Evolutionary conservation across 306 rosid genomes (phyloP), one percentile per base, ranked within the genome.

Genomic region (Rosa multiflora): DNA sequence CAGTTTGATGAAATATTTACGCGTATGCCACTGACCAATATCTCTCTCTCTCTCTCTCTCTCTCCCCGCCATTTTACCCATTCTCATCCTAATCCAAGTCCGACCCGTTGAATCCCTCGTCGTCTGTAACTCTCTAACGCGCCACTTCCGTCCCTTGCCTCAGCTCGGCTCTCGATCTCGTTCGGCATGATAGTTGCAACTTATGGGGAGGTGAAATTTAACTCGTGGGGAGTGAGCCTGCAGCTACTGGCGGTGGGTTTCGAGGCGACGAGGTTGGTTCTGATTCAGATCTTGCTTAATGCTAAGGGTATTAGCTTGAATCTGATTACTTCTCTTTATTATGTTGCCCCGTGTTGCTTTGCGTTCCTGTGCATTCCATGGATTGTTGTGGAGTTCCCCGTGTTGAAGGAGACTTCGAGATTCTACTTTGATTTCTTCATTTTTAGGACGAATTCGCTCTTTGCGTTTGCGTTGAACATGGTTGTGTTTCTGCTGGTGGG

Each of bases 261-360:
- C 8, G 99, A 95, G 78, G 99, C 98, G 12, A 95, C 98, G 5
- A 72, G 99, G 13, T 59, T 95, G 73, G 99, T 95, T n/a, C 63
- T 95, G 83, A 95, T 95, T 14, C 98, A 93, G 88, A 95, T 95
- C 81, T 44, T 95, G 81, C 85, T 95, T 14, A 90, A 84, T 61
- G 93, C 98, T 0, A 95, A 91, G 55, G 99, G 99, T 9, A 93
- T 95, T 43, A 91, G 87, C 7, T 35, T 93, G 76, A 95, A 95
- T 73, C 98, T 98, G 1, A 95, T 95, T 17, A 93, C 98, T 2
- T 95, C 99, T 4, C 89, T 95, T n/a, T 95, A 93, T 81, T 95
- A 95, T n/a, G 87, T 95, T 6, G 99, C 99, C 0, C 99, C 99
- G 5, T 95, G 99, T 63, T 95, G 99, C 63, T 78, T 95, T 44